These are phyloP conservation scores for Coprinellus aureogranulatus DNA, from an alignment of 768 basidiomycete genomes.

Conservation along the genomic window DNA sequence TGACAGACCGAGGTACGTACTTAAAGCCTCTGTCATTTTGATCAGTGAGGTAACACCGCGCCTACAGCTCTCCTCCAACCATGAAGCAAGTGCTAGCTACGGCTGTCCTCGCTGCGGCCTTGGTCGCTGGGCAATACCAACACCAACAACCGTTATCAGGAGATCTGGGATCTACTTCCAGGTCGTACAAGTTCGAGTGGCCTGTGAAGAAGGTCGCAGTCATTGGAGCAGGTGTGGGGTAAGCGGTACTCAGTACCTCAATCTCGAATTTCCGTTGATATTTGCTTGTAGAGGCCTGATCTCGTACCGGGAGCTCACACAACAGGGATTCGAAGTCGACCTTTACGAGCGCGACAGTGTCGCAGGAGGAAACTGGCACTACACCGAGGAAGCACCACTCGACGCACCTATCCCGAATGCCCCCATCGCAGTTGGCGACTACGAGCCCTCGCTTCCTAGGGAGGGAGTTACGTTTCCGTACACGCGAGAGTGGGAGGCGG, in stretches of 20 bases:
- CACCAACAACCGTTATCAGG: not conserved
- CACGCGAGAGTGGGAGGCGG: conserved; percentile 21
- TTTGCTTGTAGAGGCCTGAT: conserved; percentile 31
- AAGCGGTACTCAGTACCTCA: conserved; percentile 6
- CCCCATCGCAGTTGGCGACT: conserved; percentile 32
- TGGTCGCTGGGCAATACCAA: not conserved
- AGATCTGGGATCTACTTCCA: not conserved
- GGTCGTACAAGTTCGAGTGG: conserved; percentile 33
- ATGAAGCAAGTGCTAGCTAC: not conserved
- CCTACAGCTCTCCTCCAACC: not conserved
- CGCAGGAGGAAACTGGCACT: conserved; percentile 44
- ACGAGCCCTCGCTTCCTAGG: conserved; percentile 34
- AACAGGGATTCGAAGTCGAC: conserved; percentile 34
- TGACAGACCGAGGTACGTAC: not conserved
- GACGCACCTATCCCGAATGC: conserved; percentile 36
- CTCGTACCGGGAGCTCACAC: conserved; percentile 32
- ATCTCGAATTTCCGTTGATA: not conserved
- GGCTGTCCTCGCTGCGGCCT: not conserved
- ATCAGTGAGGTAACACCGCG: not conserved
- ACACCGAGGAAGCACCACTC: conserved; percentile 35
- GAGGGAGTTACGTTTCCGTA: conserved; percentile 26
- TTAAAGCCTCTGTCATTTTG: not conserved
- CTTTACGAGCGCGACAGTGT: conserved; percentile 37
- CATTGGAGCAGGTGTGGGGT: conserved; percentile 42
- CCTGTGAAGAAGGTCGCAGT: conserved; percentile 38